These are phyloP conservation scores for Aspergillus incahuasiensis DNA, from an alignment of 495 filamentous ascomycete species.

Conservation along the genomic window DNA sequence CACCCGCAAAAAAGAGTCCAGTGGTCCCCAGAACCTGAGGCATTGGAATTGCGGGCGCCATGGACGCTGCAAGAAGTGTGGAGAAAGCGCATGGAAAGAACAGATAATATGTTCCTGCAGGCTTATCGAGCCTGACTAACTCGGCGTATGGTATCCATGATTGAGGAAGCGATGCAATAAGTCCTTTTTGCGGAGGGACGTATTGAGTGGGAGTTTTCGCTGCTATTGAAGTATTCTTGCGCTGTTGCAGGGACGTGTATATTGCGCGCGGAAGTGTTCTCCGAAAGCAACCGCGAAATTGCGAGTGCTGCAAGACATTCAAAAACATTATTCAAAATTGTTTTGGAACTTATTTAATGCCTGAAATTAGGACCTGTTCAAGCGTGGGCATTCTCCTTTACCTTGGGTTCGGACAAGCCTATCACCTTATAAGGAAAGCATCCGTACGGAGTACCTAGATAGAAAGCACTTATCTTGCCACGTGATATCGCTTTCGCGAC, in stretches of 20 bases:
- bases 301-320: neutral
- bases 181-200: conserved; percentile 63
- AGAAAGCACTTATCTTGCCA: neutral
- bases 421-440: no score
- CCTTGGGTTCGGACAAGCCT: no score
- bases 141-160: conserved; percentile 92
- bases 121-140: conserved; percentile 88
- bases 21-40: conserved; percentile 61
- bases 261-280: neutral
- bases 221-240: neutral
- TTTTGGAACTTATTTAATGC: no score
- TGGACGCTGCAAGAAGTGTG: conserved; percentile 54
- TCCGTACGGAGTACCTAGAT: no score
- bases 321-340: neutral
- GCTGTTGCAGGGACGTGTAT: no score
- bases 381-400: neutral
- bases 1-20: conserved; percentile 78
- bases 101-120: conserved; percentile 89
- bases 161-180: conserved; percentile 69
- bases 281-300: neutral
- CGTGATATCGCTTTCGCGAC: neutral
- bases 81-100: conserved; percentile 94
- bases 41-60: conserved; percentile 53
- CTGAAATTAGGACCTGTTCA: neutral
- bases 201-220: conserved; percentile 43